Conservation (phyloP, 169 alveolate genomes). For the Neospora caninum region DNA sequence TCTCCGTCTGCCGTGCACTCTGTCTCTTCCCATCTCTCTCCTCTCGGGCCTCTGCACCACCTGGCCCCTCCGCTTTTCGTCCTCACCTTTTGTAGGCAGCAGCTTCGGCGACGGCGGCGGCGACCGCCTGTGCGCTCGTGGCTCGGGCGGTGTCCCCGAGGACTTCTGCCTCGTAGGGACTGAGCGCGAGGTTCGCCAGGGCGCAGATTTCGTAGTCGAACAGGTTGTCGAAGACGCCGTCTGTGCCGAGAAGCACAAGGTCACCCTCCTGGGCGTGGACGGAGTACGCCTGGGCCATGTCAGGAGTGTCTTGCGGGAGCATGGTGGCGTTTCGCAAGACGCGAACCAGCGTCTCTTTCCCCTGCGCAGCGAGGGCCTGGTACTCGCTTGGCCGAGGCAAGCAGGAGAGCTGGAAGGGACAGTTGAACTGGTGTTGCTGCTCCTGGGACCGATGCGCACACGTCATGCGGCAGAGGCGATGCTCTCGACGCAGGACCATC, state of each 20-base stretch:
- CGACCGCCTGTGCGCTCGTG: slow-evolving; percentile 69
- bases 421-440: slow-evolving; percentile 85
- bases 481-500: slow-evolving; percentile 73
- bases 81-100: slow-evolving; percentile 70
- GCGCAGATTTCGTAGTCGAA: slow-evolving; percentile 77
- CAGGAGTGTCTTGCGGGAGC: slow-evolving; percentile 77
- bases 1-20: too few species aligned
- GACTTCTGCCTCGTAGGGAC: slow-evolving; percentile 74
- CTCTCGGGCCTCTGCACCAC: too few species aligned
- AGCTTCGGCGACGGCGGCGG: slow-evolving; percentile 77
- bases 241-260: slow-evolving; percentile 75
- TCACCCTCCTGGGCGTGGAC: slow-evolving; percentile 69
- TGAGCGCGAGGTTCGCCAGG: slow-evolving; percentile 71
- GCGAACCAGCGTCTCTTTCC: slow-evolving; percentile 70
- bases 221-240: slow-evolving; percentile 78
- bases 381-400: slow-evolving; percentile 77
- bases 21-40: not conserved
- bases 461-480: slow-evolving; percentile 35
- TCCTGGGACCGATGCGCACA: slow-evolving; percentile 70
- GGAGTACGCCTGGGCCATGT: slow-evolving; percentile 64
- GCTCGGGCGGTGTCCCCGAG: slow-evolving; percentile 50
- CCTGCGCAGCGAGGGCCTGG: slow-evolving; percentile 68
- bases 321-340: slow-evolving; percentile 68
- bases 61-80: not conserved
- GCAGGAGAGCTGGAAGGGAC: slow-evolving; percentile 82